A percentile compares a stretch with the other conserved stretches of the same genome.
Evolutionary conservation across 441 rosid genomes (phyloP).

Genomic region (Populus tomentosa): DNA sequence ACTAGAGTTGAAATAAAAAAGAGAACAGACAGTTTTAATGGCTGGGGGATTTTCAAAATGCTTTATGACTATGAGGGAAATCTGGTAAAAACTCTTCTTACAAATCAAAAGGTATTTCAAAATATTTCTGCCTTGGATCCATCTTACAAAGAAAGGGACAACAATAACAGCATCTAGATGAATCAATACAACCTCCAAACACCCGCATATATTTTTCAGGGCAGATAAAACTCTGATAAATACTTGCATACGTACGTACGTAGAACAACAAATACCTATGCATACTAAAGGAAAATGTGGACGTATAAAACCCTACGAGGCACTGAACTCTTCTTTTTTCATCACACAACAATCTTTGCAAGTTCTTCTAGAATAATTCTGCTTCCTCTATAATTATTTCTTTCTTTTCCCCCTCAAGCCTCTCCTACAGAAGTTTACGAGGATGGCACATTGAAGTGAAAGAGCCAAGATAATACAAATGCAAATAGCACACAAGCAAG

Average conservation of each 20-base stretch:
- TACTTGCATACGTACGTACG: background rate
- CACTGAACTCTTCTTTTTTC: background rate
- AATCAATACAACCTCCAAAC: constrained; percentile 2
- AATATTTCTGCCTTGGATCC: background rate
- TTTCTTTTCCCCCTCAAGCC: background rate
- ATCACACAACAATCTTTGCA: background rate
- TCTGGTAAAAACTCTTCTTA: background rate
- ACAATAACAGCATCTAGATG: background rate
- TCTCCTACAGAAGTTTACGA: constrained; percentile 15
- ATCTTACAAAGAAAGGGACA: background rate
- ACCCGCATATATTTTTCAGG: background rate
- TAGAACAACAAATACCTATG: background rate
- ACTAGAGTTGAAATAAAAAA: background rate
- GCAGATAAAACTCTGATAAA: background rate
- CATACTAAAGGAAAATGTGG: background rate
- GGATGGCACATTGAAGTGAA: constrained; percentile 46
- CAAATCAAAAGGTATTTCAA: background rate
- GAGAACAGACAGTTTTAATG: background rate
- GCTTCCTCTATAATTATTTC: background rate
- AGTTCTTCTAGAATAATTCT: background rate
- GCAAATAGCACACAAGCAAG: constrained; percentile 59
- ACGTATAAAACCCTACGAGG: background rate
- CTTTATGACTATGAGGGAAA: background rate
- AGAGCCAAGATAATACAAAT: constrained; percentile 54
- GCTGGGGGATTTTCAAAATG: no score